phyloP scores from a whole-genome alignment of 140 eudicot genomes.

The Bidens hawaiensis region DNA sequence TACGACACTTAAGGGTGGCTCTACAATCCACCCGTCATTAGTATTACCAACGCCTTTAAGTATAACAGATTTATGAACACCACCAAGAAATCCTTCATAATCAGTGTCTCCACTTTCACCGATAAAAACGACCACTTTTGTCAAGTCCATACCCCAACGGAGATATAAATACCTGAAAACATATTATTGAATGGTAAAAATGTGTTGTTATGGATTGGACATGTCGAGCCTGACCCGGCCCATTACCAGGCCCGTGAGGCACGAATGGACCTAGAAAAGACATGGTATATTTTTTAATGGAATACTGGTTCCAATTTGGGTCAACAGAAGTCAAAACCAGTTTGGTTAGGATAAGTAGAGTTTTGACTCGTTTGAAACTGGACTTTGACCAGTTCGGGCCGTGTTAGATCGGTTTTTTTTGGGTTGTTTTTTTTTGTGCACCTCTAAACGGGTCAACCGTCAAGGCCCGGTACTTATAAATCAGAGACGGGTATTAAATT shows the following conservation, averaged over 20 bases:
- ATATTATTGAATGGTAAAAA: not conserved
- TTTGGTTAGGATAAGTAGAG: no score
- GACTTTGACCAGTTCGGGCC: no score
- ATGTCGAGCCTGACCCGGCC: not conserved
- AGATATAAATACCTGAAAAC: conserved; percentile 77
- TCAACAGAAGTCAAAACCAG: no score
- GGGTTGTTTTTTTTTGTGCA: no score
- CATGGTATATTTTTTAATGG: not conserved
- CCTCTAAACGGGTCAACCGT: not conserved
- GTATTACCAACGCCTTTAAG: conserved; percentile 63
- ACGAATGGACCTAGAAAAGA: not conserved
- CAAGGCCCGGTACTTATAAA: not conserved
- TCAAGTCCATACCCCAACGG: conserved; percentile 92
- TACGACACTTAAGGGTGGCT: no score
- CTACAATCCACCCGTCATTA: no score
- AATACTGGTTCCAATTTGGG: no score
- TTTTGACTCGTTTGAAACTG: no score
- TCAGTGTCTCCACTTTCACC: conserved; percentile 97
- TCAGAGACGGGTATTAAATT: not conserved
- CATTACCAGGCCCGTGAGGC: no score
- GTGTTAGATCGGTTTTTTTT: no score
- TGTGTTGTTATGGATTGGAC: not conserved
- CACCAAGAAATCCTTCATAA: conserved; percentile 81
- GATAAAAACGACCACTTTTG: conserved; percentile 78
- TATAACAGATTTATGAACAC: conserved; percentile 72